Evolutionary conservation across 1,284 basidiomycete species (phyloP).

Genomic region (Cutaneotrichosporon spelunceum): DNA sequence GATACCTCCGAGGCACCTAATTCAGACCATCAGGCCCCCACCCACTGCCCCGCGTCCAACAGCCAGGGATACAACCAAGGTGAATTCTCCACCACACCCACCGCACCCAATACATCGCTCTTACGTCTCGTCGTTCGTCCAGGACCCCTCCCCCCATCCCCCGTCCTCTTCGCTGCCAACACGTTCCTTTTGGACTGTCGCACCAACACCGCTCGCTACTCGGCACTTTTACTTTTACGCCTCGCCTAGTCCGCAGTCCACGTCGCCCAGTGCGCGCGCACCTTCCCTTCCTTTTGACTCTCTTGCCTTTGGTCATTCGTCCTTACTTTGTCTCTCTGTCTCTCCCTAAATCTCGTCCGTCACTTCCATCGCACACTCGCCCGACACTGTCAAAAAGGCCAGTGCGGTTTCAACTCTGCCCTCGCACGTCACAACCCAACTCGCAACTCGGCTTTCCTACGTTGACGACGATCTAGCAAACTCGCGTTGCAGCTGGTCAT

Average conservation of each 20-base stretch:
- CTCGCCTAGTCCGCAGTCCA: background rate
- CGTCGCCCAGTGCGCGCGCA: background rate
- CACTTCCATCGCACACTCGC: background rate
- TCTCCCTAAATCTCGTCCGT: background rate
- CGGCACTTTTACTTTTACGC: background rate
- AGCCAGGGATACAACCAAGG: too few relatives aligned
- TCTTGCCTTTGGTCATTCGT: background rate
- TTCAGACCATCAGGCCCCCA: too few relatives aligned
- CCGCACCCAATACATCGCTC: background rate
- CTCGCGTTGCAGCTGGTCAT: background rate
- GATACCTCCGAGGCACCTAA: too few relatives aligned
- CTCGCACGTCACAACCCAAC: background rate
- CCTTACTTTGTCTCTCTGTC: background rate
- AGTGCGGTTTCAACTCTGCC: background rate
- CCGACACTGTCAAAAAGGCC: background rate
- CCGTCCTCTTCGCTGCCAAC: background rate
- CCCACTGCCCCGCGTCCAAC: too few relatives aligned
- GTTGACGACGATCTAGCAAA: background rate
- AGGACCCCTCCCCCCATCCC: too few relatives aligned
- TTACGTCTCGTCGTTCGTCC: background rate
- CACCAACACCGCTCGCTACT: background rate
- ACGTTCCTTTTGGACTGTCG: background rate
- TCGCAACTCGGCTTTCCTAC: background rate
- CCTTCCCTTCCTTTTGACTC: background rate
- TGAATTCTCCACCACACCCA: background rate